phyloP scores from a whole-genome alignment of 2,329 filamentous ascomycete species.

The Penicillium crustosum region DNA sequence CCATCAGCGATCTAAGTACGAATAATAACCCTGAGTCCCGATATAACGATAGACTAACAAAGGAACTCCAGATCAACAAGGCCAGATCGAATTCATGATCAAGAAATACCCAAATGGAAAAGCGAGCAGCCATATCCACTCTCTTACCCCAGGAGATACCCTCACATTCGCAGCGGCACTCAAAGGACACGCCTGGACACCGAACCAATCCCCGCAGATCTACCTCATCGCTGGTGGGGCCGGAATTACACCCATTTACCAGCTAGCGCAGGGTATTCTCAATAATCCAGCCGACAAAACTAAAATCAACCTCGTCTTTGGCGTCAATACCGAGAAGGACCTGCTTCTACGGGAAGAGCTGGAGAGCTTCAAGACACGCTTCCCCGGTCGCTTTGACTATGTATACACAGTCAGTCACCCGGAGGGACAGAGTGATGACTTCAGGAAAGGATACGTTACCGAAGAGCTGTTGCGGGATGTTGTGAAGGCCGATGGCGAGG shows the following conservation, averaged over 20 bases:
- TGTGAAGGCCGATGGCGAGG: conserved; percentile 44
- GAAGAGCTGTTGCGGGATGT: conserved; percentile 55
- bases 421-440: conserved; percentile 37
- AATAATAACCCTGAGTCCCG: neutral
- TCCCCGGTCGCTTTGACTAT: conserved; percentile 57
- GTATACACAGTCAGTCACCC: conserved; percentile 57
- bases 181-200: conserved; percentile 55
- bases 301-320: conserved; percentile 63
- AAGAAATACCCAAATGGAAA: conserved; percentile 68
- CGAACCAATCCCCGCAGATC: conserved; percentile 53
- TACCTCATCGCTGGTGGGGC: conserved; percentile 69
- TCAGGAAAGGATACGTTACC: conserved; percentile 59
- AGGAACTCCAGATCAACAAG: conserved; percentile 51
- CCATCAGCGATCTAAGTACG: conserved; percentile 55
- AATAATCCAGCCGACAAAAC: conserved; percentile 62
- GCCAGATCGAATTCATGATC: conserved; percentile 63
- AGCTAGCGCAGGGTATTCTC: conserved; percentile 63
- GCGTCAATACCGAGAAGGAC: conserved; percentile 65
- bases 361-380: conserved; percentile 49
- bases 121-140: conserved; percentile 66
- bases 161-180: conserved; percentile 60
- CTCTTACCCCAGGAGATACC: conserved; percentile 60
- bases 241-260: conserved; percentile 70
- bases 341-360: conserved; percentile 60
- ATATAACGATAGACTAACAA: conserved; percentile 8